A percentile compares a stretch with the other conserved stretches of the same genome.
Conservation (phyloP, 2,329 filamentous ascomycete genomes). For the Phyllosticta citribraziliensis region DNA sequence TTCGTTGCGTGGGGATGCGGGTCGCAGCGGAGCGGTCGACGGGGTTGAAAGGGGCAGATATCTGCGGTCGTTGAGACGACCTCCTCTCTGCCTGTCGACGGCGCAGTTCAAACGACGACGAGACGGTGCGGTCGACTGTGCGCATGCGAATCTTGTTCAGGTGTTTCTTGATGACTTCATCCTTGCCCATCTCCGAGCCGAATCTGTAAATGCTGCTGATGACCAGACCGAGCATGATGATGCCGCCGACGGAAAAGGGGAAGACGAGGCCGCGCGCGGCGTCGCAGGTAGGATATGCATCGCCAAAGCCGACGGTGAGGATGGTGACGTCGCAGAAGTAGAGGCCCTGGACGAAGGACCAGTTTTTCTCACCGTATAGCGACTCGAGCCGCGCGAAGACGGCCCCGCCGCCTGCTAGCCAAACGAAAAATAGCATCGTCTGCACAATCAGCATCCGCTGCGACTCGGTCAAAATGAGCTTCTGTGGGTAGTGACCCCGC, state of each 20-base stretch:
- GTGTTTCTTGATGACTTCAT: constrained; percentile 53
- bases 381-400: constrained; percentile 62
- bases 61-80: constrained; percentile 1
- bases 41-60: constrained; percentile 15
- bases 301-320: constrained; percentile 34
- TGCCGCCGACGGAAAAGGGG: constrained; percentile 73
- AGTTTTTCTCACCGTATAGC: constrained; percentile 35
- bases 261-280: constrained; percentile 64
- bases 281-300: constrained; percentile 46
- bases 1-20: background rate
- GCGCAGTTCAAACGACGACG: constrained; percentile 40
- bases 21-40: constrained; percentile 12
- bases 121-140: constrained; percentile 46
- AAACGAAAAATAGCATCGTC: constrained; percentile 75
- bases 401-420: constrained; percentile 66
- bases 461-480: constrained; percentile 67
- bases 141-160: constrained; percentile 44
- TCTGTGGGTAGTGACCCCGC: constrained; percentile 63
- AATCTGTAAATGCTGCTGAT: constrained; percentile 69
- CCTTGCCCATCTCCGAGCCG: constrained; percentile 47
- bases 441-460: constrained; percentile 86
- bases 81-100: constrained; percentile 16
- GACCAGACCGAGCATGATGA: constrained; percentile 76
- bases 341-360: constrained; percentile 63
- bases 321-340: constrained; percentile 37